Evolutionary conservation across 2,329 filamentous ascomycete genomes (phyloP).

Genomic region (Neonectria ditissima): DNA sequence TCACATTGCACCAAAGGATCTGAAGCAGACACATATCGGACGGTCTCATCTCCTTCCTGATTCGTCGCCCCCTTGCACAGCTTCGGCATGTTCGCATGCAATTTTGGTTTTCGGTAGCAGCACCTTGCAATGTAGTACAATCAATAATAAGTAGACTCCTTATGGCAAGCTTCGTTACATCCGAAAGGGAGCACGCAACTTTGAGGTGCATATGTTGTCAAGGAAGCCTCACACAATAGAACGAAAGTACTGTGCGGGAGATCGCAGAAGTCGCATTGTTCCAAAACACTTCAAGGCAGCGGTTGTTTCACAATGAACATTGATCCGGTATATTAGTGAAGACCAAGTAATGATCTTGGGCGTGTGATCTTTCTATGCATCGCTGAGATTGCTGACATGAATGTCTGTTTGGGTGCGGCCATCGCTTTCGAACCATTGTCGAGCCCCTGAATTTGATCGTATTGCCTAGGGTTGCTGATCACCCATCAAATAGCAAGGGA

Average conservation of each 20-base stretch:
- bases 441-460: not conserved
- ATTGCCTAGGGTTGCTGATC: not conserved
- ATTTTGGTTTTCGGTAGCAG: not conserved
- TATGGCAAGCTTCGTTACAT: not conserved
- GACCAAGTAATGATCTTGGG: constrained; percentile 1
- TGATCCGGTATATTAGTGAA: not conserved
- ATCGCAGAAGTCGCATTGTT: not conserved
- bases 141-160: constrained; percentile 3
- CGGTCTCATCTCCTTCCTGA: constrained; percentile 1
- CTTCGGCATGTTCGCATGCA: constrained; percentile 12
- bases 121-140: not conserved
- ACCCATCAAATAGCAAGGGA: not conserved
- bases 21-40: not conserved
- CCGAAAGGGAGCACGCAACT: not conserved
- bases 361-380: constrained; percentile 2
- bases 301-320: not conserved
- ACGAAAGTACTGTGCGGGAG: not conserved
- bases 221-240: constrained; percentile 2
- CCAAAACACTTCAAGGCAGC: not conserved
- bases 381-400: not conserved
- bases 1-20: not conserved
- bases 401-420: not conserved
- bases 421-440: not conserved
- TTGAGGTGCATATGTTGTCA: constrained; percentile 6
- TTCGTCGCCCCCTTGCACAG: constrained; percentile 7